A percentile compares a stretch with the other conserved stretches of the same genome.
These are phyloP conservation scores for Tanacetum coccineum DNA, from an alignment of 129 eudicot species.

Conservation along the genomic window DNA sequence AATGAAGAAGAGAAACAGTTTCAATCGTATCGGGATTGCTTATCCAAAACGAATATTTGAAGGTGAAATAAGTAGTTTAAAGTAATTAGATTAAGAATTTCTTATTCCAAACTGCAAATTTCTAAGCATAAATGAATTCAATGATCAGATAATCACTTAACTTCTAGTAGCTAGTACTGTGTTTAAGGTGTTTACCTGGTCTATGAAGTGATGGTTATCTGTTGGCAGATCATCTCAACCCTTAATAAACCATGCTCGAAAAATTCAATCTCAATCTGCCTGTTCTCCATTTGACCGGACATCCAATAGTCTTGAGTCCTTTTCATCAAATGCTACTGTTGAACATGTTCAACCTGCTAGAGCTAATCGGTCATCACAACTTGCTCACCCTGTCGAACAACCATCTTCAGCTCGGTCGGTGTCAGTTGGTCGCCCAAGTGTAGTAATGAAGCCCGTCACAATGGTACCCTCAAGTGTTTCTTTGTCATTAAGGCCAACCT, in stretches of 20 bases:
- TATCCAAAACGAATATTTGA: no score
- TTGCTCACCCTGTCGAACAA: conserved; percentile 39
- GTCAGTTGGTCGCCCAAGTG: conserved; percentile 40
- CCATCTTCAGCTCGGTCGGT: conserved; percentile 56
- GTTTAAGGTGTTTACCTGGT: no score
- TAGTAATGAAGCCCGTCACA: conserved; percentile 44
- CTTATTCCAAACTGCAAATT: no score
- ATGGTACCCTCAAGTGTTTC: conserved; percentile 66
- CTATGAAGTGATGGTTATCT: no score
- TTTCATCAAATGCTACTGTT: conserved; percentile 26
- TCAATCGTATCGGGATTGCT: no score
- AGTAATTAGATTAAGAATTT: no score
- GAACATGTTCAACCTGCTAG: conserved; percentile 57
- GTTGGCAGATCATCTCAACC: conserved; percentile 33
- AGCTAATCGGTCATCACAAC: conserved; percentile 32
- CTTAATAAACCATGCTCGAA: conserved; percentile 25
- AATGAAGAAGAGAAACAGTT: no score
- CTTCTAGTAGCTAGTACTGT: no score
- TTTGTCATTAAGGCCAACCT: conserved; percentile 42
- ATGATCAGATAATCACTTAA: no score
- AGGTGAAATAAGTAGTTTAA: no score
- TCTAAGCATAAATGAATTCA: no score
- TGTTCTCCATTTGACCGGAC: conserved; percentile 7
- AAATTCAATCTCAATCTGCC: conserved; percentile 9
- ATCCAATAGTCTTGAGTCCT: conserved; percentile 32